Conservation (phyloP, 2,329 filamentous ascomycete species). For the Chaetomiaceae sp. region DNA sequence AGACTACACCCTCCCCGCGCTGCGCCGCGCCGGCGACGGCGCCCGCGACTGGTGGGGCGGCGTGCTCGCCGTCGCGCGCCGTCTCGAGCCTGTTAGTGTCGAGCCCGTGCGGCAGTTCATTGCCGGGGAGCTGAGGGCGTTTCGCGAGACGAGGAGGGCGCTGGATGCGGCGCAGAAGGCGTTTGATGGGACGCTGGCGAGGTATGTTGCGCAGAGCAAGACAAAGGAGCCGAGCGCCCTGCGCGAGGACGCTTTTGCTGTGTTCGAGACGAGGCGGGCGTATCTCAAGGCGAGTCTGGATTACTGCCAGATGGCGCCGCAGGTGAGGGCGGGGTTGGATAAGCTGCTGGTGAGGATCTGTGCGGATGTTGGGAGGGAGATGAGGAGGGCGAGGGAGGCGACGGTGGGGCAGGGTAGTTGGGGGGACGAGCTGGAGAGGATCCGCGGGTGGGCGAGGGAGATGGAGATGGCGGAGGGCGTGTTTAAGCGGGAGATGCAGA, state of each 20-base stretch:
- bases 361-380: conserved; percentile 82
- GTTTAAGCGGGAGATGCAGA: conserved; percentile 76
- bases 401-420: conserved; percentile 50
- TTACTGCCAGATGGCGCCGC: conserved; percentile 82
- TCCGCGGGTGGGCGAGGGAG: conserved; percentile 88
- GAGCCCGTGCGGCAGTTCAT: conserved; percentile 82
- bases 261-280: conserved; percentile 85
- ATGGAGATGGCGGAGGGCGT: conserved; percentile 85
- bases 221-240: conserved; percentile 89
- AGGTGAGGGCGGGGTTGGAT: conserved; percentile 78
- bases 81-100: conserved; percentile 69
- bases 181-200: conserved; percentile 75
- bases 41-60: conserved; percentile 84
- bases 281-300: conserved; percentile 93
- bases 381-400: conserved; percentile 67
- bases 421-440: conserved; percentile 79
- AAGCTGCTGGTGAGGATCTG: conserved; percentile 81
- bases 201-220: conserved; percentile 82
- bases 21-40: conserved; percentile 80
- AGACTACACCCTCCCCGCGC: conserved; percentile 85
- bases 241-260: conserved; percentile 90
- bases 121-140: conserved; percentile 70
- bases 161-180: conserved; percentile 78
- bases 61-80: conserved; percentile 67
- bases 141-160: conserved; percentile 76